These are phyloP conservation scores for Mycena metata DNA, from an alignment of 768 basidiomycete species.

Conservation along the genomic window DNA sequence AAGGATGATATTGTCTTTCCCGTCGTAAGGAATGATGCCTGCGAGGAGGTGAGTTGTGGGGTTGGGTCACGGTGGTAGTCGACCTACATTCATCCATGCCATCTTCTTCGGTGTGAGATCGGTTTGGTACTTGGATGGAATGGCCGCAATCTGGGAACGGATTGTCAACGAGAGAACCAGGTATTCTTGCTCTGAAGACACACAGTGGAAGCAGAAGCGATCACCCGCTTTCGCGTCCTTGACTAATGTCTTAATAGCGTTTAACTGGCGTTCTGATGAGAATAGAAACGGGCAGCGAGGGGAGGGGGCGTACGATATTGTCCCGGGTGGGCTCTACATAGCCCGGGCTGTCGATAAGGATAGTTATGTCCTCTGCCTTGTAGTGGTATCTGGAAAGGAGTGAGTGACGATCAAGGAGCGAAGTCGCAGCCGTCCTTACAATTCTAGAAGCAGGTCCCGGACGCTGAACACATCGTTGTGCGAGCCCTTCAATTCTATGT, in stretches of 20 bases:
- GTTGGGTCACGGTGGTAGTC: not conserved
- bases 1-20: slow-evolving; percentile 15
- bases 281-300: slow-evolving; percentile 22
- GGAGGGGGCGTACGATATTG: slow-evolving; percentile 18
- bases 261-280: not conserved
- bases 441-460: slow-evolving; percentile 10
- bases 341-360: slow-evolving; percentile 23
- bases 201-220: slow-evolving; percentile 43
- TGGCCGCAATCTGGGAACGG: slow-evolving; percentile 31
- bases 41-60: not conserved
- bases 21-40: slow-evolving; percentile 31
- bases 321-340: slow-evolving; percentile 22
- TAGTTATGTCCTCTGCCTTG: slow-evolving; percentile 11
- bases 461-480: slow-evolving; percentile 27
- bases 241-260: slow-evolving; percentile 11
- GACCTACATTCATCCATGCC: slow-evolving; percentile 38
- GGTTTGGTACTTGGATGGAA: slow-evolving; percentile 22
- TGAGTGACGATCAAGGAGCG: not conserved
- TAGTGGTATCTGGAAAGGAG: slow-evolving; percentile 18
- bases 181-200: not conserved
- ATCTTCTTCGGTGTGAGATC: slow-evolving; percentile 32
- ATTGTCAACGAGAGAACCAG: not conserved
- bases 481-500: slow-evolving; percentile 6
- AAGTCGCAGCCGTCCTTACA: not conserved
- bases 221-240: slow-evolving; percentile 41